phyloP scores from a whole-genome alignment of 2,329 filamentous ascomycete species.

The Phoma sp. region DNA sequence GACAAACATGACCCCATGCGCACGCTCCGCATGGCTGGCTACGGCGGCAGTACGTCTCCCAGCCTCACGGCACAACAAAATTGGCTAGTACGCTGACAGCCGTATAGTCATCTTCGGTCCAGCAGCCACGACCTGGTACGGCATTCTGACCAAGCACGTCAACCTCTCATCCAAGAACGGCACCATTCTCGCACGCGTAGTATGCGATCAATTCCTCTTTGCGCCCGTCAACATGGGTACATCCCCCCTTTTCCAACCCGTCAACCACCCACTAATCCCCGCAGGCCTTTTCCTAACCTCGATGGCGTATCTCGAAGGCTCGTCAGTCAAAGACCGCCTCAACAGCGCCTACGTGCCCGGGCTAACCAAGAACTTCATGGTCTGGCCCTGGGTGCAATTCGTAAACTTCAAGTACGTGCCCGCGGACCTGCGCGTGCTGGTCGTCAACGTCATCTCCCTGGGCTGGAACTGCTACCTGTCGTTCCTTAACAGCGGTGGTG shows the following conservation, averaged over 20 bases:
- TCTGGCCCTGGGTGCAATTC: conserved; percentile 86
- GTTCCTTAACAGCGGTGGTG: conserved; percentile 45
- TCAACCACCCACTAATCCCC: neutral
- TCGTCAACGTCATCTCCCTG: conserved; percentile 75
- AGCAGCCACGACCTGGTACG: conserved; percentile 85
- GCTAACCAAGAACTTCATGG: conserved; percentile 81
- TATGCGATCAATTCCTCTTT: conserved; percentile 78
- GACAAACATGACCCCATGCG: conserved; percentile 74
- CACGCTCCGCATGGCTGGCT: conserved; percentile 76
- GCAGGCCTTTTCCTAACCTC: conserved; percentile 72
- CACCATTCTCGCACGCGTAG: conserved; percentile 79
- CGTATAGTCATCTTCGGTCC: conserved; percentile 74
- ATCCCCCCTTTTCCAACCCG: conserved; percentile 31
- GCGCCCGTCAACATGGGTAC: conserved; percentile 77
- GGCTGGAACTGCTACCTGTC: conserved; percentile 54
- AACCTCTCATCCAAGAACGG: conserved; percentile 67
- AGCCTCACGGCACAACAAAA: too few relatives aligned
- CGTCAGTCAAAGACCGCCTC: conserved; percentile 70
- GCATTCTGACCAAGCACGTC: conserved; percentile 75
- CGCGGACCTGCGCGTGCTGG: conserved; percentile 79
- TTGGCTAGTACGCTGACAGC: too few relatives aligned
- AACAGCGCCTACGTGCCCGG: conserved; percentile 72
- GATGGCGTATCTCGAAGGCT: conserved; percentile 83
- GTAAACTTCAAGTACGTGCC: conserved; percentile 89
- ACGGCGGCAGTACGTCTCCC: conserved; percentile 48